A percentile compares a stretch with the other conserved stretches of the same genome.
phyloP scores from a whole-genome alignment of 2,329 filamentous ascomycete genomes.

The Elsinoe perseae region DNA sequence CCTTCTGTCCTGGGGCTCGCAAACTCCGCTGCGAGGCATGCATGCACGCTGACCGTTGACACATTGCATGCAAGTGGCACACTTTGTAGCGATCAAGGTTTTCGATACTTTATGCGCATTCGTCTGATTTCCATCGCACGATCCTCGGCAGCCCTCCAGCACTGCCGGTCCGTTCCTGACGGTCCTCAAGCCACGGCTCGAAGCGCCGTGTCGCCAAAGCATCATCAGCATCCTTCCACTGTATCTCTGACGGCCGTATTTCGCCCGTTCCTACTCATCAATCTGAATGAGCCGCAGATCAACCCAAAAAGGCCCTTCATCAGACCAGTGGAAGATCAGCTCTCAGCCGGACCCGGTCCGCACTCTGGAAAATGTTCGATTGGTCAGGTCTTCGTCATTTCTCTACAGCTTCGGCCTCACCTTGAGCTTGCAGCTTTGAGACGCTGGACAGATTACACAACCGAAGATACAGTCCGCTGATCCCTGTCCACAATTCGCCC shows the following conservation, averaged over 20 bases:
- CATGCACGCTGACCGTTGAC: not conserved
- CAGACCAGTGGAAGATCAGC: not conserved
- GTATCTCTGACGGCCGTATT: constrained; percentile 12
- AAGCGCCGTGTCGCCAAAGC: constrained; percentile 1
- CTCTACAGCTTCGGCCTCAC: constrained; percentile 1
- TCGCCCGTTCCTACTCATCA: not conserved
- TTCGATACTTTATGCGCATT: not conserved
- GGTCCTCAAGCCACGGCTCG: constrained; percentile 2
- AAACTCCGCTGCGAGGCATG: not conserved
- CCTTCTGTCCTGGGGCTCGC: not conserved
- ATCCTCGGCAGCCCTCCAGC: constrained; percentile 5
- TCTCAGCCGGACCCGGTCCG: not conserved
- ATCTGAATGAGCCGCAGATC: not conserved
- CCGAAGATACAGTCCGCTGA: not conserved
- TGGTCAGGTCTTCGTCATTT: not conserved
- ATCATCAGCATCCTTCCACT: not conserved
- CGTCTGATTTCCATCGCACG: not conserved
- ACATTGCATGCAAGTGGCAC: not conserved
- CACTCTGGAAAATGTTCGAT: not conserved
- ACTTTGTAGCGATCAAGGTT: not conserved
- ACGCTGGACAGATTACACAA: not conserved
- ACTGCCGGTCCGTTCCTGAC: constrained; percentile 10
- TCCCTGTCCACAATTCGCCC: not conserved
- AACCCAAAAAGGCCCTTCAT: constrained; percentile 1
- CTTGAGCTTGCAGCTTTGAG: not conserved